Conservation (phyloP, 75 land plant genomes). For the Sequoiadendron giganteum region DNA sequence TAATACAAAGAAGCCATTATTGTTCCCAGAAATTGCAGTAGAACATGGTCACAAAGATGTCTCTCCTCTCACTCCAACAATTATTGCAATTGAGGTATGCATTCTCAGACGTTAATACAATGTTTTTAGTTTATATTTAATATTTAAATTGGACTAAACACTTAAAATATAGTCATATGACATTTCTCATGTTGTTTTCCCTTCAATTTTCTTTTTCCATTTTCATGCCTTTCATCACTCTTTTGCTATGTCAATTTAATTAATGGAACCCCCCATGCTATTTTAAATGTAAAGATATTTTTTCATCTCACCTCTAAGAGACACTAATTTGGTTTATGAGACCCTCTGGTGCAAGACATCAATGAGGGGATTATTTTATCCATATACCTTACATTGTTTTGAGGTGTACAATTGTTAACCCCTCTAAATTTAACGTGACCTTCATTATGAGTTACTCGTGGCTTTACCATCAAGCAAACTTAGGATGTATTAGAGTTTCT, state of each 20-base stretch:
- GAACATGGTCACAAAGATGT: not conserved
- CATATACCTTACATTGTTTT: not conserved
- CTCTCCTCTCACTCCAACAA: slow-evolving; percentile 3
- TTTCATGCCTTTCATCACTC: not conserved
- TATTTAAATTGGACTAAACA: not conserved
- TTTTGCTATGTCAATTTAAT: not conserved
- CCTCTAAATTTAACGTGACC: too few relatives aligned
- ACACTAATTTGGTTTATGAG: too few relatives aligned
- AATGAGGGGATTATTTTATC: not conserved
- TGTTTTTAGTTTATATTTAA: not conserved
- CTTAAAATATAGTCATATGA: not conserved
- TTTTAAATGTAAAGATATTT: too few relatives aligned
- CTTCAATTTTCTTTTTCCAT: not conserved
- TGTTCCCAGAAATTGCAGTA: not conserved
- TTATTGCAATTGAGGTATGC: slow-evolving; percentile 4
- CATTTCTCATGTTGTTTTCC: not conserved
- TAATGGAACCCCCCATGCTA: too few relatives aligned
- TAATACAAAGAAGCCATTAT: not conserved
- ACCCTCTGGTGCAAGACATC: too few relatives aligned
- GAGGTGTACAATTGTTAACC: too few relatives aligned
- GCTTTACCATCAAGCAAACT: too few relatives aligned
- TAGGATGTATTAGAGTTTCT: not conserved
- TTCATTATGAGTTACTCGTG: too few relatives aligned
- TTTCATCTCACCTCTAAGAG: too few relatives aligned
- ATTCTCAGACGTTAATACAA: not conserved